Evolutionary conservation across 345 rosid genomes (phyloP).

Genomic region (Adansonia digitata): DNA sequence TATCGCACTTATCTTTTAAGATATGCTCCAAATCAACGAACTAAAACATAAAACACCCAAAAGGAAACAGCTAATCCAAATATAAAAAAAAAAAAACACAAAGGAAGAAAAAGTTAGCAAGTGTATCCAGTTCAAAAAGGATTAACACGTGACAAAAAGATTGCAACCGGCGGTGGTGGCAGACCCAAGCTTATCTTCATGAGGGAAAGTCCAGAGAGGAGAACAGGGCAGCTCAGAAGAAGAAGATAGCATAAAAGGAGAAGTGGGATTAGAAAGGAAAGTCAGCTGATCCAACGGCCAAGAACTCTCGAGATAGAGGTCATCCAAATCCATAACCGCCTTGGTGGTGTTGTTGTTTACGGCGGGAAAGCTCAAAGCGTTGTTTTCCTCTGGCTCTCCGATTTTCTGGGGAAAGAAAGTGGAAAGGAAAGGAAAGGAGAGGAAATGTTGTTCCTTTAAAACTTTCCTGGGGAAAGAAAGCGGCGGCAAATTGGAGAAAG

Average conservation of each 20-base stretch:
- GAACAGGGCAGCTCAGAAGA: conserved; percentile 71
- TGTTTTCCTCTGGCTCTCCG: conserved; percentile 46
- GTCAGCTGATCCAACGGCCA: conserved; percentile 81
- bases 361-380: conserved; percentile 7
- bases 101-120: background rate
- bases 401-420: conserved; percentile 22
- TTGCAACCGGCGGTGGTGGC: conserved; percentile 40
- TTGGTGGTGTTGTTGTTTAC: conserved; percentile 40
- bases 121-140: background rate
- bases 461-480: background rate
- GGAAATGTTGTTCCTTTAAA: background rate
- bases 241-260: conserved; percentile 45
- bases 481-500: background rate
- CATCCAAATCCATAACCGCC: conserved; percentile 51
- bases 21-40: background rate
- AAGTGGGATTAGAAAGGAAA: conserved; percentile 44
- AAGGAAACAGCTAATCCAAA: background rate
- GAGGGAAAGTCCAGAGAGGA: conserved; percentile 91
- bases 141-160: conserved; percentile 48
- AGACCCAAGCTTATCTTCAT: conserved; percentile 34
- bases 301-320: conserved; percentile 51
- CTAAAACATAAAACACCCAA: background rate
- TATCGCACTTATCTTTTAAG: too few species aligned
- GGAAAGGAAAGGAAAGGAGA: background rate
- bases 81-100: background rate